Base-by-base conservation (phyloP, 495 filamentous ascomycete species). In the Cetradonia linearis region DNA sequence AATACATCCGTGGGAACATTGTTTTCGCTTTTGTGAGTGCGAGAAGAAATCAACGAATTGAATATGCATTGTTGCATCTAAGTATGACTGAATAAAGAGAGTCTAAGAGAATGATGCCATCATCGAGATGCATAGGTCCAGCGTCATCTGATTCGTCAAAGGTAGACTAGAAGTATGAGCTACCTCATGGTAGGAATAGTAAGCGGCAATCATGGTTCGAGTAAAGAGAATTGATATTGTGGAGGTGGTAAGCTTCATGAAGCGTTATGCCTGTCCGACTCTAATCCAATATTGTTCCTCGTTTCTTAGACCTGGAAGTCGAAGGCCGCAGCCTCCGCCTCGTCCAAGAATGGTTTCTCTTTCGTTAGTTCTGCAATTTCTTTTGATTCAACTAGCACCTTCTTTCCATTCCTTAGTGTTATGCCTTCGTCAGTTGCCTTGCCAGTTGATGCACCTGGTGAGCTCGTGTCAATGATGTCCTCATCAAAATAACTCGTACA, bases 401-500 rank as follows among this genome's bases (percentile, higher is more conserved):
- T 16, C 33, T 25, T 55, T 18, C 5, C 62, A 25, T 56, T 63
- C n/a, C 31, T 28, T n/a, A 25, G 23, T n/a, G 1, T 37, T 6
- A 46, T 40, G 30, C 20, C 16, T 47, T n/a, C 14, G 18, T 47
- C 27, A 48, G 40, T n/a, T 28, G 18, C 5, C 18, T 27, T 36
- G 16, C 31, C 57, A 33, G 5, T 44, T 14, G 47, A 11, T 36
- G 44, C 48, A 6, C 40, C 37, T 38, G 40, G 46, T 23, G 30
- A 34, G 23, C 20, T 46, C 27, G 23, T 14, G n/a, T n/a, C 11
- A 10, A 67, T 14, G n/a, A 67, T 53, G 44, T 67, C 63, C 28
- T 50, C 36, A 40, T 67, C 65, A 42, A 61, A 67, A 53, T 67
- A 67, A 55, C 63, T 65, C 52, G 42, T 40, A 38, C 65, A 67